Evolutionary conservation across 768 basidiomycete species (phyloP), one percentile per base, ranked within the genome.

Genomic region (Termitomyces sp.): DNA sequence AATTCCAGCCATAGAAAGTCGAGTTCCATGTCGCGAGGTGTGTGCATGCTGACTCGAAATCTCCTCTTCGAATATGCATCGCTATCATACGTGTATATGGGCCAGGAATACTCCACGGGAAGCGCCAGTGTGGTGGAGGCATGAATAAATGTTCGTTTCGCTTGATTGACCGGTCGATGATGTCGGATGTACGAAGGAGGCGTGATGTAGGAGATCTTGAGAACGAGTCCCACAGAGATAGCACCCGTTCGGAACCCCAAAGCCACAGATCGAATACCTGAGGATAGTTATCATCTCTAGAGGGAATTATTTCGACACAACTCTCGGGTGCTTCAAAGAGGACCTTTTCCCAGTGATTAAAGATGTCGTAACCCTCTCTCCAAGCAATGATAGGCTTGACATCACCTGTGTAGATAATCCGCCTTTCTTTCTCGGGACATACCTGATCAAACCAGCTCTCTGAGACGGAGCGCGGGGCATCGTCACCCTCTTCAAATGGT

Each of bases 391-490:
- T 52, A 0, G 70, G 67, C 53, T 82, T 80, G 35, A 80, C 58
- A 23, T 73, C 70, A 5, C 58, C 59, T 1, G 74, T 74, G 57
- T 71, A 60, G 47, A 81, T 70, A 52, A 76, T 59, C 9, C 64
- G 66, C 7, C 78, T 70, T 41, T 74, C 68, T 1, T 59, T 42
- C 4, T 45, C 20, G 3, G 81, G 79, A 52, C 81, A 83, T 31
- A 81, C 77, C n/a, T 68, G 35, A 23, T 80, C 71, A 54, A 73
- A 83, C 60, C 68, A 80, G 9, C 63, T 60, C 25, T 69, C 66
- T 2, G 74, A 76, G 35, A 83, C 66, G 9, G 79, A 70, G 31
- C 80, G 75, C 5, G 79, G 77, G 1, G 76, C n/a, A n/a, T n/a
- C 50, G 46, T 79, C 73, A 39, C 68, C 69, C 6, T 61, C 60